These are phyloP conservation scores for Dothiorella sarmentorum DNA, from an alignment of 2,329 filamentous ascomycete species.

Conservation along the genomic window DNA sequence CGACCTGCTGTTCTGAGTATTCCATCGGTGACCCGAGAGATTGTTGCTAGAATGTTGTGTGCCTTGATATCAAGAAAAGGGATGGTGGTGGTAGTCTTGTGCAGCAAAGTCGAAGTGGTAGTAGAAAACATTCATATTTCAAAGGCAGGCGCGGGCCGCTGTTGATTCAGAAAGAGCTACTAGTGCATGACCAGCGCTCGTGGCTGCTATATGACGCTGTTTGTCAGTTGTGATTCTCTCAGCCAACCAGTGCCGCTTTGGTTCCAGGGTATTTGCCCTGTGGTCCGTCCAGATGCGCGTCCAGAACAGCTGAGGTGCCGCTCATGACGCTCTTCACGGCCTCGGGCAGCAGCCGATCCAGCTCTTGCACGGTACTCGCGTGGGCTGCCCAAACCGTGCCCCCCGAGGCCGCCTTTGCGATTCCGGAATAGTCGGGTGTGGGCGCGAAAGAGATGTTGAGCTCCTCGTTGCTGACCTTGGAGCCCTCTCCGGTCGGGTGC, in stretches of 20 bases:
- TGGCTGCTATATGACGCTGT: too few species aligned
- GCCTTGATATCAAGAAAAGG: too few species aligned
- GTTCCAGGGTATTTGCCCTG: slow-evolving; percentile 51
- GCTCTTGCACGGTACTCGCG: slow-evolving; percentile 55
- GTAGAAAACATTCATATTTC: too few species aligned
- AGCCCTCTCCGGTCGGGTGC: slow-evolving; percentile 61
- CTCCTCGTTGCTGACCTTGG: slow-evolving; percentile 59
- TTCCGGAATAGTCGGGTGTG: slow-evolving; percentile 64
- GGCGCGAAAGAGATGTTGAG: slow-evolving; percentile 65
- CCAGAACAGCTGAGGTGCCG: slow-evolving; percentile 60
- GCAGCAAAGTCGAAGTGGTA: too few species aligned
- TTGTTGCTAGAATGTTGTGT: too few species aligned
- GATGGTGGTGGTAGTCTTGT: too few species aligned
- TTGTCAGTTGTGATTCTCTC: not conserved
- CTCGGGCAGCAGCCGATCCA: slow-evolving; percentile 53
- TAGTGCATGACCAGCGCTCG: too few species aligned
- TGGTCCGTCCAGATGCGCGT: slow-evolving; percentile 57
- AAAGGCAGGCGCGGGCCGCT: too few species aligned
- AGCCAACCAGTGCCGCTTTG: slow-evolving; percentile 25
- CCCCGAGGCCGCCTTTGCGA: slow-evolving; percentile 63
- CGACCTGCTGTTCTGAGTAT: not conserved
- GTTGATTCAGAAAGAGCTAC: too few species aligned
- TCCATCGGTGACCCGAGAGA: too few species aligned
- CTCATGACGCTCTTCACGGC: slow-evolving; percentile 57
- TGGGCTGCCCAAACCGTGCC: slow-evolving; percentile 58